Evolutionary conservation across 1,284 basidiomycete species (phyloP), one percentile per base, ranked within the genome.

Genomic region (Peniophora sp.): DNA sequence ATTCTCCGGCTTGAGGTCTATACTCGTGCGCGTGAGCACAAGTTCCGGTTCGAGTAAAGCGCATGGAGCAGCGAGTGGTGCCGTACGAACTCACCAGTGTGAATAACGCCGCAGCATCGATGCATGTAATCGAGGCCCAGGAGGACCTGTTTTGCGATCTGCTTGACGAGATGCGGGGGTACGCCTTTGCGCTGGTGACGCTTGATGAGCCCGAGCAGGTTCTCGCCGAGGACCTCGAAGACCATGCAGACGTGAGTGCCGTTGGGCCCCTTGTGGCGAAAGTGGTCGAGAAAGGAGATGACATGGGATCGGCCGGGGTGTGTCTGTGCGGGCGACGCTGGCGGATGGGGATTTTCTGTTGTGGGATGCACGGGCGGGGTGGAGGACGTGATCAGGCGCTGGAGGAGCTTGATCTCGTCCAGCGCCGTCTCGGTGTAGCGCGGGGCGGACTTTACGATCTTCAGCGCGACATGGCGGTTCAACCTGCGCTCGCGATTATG

Each of bases 191-290:
- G 89, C 70, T 90, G 86, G 71, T 97, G 92, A 19, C 96, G 83
- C 70, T 97, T 97, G 79, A 98, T 97, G 59, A 99, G 80, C 2
- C 95, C 95, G 1, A 99, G 81, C n/a, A 99, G 73, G 65, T 97
- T 98, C 72, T 99, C 97, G 52, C 97, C 96, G 10, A 99, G 80
- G 34, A 99, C 97, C 69, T 99, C 96, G 64, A 98, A 98, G 16
- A 99, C 96, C 96, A 99, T 99, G 78, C 97, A 99, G 56, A 99
- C 91, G 69, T 99, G 96, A 17, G 84, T 89, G 47, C 96, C 96
- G 66, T 99, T 97, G 14, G 95, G 95, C 0, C 96, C 97, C 55
- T 88, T 89, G 70, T 99, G 97, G 36, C 88, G 83, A 69, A 99
- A 99, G 66, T 97, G 92, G 72, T 99, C 96, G 47, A 99, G 85